Percentiles rank a stretch among this genome's conserved stretches.
These are phyloP conservation scores for Hypsizygus ulmarius DNA, from an alignment of 1,284 basidiomycete genomes.

Conservation along the genomic window DNA sequence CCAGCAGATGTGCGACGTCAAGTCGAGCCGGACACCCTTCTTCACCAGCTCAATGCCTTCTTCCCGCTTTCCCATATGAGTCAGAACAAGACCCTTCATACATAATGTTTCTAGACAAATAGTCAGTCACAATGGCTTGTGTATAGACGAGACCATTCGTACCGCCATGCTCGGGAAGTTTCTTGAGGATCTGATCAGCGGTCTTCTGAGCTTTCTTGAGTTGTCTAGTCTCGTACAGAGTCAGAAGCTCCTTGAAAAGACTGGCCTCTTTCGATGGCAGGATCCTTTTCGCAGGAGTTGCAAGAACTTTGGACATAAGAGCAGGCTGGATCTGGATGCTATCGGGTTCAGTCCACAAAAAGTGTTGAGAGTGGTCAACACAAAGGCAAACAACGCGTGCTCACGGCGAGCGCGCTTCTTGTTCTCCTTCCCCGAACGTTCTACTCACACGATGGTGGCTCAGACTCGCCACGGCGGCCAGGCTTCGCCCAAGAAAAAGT, in stretches of 20 bases:
- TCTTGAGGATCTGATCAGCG: constrained; percentile 93
- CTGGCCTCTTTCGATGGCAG: constrained; percentile 83
- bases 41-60: constrained; percentile 86
- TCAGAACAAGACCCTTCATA: constrained; percentile 90
- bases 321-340: constrained; percentile 12
- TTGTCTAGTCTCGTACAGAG: constrained; percentile 87
- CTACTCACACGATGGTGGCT: constrained; percentile 56
- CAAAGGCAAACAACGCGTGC: constrained; percentile 43
- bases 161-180: constrained; percentile 96
- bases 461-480: constrained; percentile 61
- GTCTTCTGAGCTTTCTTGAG: constrained; percentile 91
- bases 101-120: constrained; percentile 76
- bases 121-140: constrained; percentile 18
- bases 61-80: constrained; percentile 82
- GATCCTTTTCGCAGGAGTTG: constrained; percentile 40
- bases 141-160: constrained; percentile 25
- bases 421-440: constrained; percentile 10
- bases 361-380: constrained; percentile 16
- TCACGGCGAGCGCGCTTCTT: constrained; percentile 15
- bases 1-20: constrained; percentile 96
- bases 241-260: constrained; percentile 89
- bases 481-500: constrained; percentile 55
- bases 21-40: constrained; percentile 84
- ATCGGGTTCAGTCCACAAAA: constrained; percentile 9
- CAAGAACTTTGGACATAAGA: constrained; percentile 35